These are phyloP conservation scores for Colletotrichum tropicicola DNA, from an alignment of 2,329 filamentous ascomycete species.

Conservation along the genomic window DNA sequence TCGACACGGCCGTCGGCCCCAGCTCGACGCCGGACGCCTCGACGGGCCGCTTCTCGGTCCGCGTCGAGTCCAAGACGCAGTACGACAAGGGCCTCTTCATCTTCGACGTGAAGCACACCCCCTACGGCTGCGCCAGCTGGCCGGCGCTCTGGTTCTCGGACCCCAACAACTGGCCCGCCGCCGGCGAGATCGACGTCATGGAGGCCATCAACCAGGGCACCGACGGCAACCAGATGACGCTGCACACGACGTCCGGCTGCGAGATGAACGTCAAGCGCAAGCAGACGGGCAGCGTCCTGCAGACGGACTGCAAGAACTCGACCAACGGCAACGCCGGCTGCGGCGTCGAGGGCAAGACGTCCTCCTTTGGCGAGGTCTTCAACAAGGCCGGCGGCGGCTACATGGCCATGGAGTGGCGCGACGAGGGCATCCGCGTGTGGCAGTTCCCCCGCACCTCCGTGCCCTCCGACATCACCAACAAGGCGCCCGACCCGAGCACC, in stretches of 20 bases:
- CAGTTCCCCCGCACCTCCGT: constrained; percentile 60
- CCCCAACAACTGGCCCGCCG: constrained; percentile 65
- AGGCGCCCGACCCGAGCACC: constrained; percentile 64
- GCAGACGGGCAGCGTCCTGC: constrained; percentile 54
- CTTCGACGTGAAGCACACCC: constrained; percentile 72
- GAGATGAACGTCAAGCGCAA: constrained; percentile 63
- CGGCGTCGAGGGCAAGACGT: constrained; percentile 53
- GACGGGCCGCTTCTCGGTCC: constrained; percentile 70
- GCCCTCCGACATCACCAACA: constrained; percentile 59
- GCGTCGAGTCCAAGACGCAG: constrained; percentile 66
- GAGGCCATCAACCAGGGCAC: constrained; percentile 65
- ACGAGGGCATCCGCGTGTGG: constrained; percentile 71
- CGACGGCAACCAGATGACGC: constrained; percentile 65
- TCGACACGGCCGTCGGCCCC: constrained; percentile 67
- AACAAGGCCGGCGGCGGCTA: constrained; percentile 65
- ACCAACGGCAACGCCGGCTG: constrained; percentile 66
- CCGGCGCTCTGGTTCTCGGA: constrained; percentile 74
- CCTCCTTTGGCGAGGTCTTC: constrained; percentile 60
- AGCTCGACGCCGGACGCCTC: constrained; percentile 57
- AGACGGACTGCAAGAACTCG: constrained; percentile 59
- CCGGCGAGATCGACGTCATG: constrained; percentile 73
- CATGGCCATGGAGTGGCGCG: constrained; percentile 69
- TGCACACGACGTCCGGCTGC: constrained; percentile 65
- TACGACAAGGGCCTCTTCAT: constrained; percentile 73
- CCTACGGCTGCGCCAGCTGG: constrained; percentile 72